phyloP scores from a whole-genome alignment of 1,139 yeast genomes.

The Hyphopichia burtonii region DNA sequence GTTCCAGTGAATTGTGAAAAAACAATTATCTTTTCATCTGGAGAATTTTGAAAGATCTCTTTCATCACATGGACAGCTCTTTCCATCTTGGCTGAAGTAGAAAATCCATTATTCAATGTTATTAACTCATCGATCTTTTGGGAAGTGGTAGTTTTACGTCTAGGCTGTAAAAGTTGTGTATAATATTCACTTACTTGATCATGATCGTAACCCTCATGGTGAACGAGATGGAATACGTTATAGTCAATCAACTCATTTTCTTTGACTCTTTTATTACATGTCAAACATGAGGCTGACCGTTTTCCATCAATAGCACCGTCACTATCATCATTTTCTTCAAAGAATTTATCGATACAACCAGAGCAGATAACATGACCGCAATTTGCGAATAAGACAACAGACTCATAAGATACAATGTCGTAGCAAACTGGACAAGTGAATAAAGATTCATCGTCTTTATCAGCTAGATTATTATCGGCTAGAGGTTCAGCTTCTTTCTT shows the following conservation, averaged over 20 bases:
- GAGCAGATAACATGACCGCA: slow-evolving; percentile 75
- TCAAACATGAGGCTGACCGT: slow-evolving; percentile 51
- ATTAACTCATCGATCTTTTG: slow-evolving; percentile 27
- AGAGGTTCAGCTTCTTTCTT: slow-evolving; percentile 14
- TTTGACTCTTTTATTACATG: slow-evolving; percentile 43
- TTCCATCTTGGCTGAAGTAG: slow-evolving; percentile 55
- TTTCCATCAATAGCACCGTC: slow-evolving; percentile 34
- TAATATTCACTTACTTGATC: slow-evolving; percentile 9
- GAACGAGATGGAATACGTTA: slow-evolving; percentile 49
- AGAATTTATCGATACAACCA: slow-evolving; percentile 56
- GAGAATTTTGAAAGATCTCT: slow-evolving; percentile 37
- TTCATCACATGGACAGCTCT: slow-evolving; percentile 47
- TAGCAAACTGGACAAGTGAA: slow-evolving; percentile 69
- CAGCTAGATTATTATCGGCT: slow-evolving; percentile 3
- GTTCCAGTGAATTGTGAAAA: slow-evolving; percentile 85
- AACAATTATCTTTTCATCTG: slow-evolving; percentile 66
- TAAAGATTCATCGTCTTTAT: slow-evolving; percentile 16
- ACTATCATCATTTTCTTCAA: slow-evolving; percentile 37
- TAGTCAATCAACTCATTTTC: slow-evolving; percentile 49
- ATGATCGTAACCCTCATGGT: slow-evolving; percentile 20
- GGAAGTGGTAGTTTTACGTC: slow-evolving; percentile 9
- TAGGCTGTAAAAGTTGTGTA: neutral
- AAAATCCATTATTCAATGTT: slow-evolving; percentile 30
- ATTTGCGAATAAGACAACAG: slow-evolving; percentile 44
- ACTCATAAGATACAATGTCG: slow-evolving; percentile 53